Base-by-base conservation (phyloP, 768 basidiomycete species). In the Mycena leptocephala region DNA sequence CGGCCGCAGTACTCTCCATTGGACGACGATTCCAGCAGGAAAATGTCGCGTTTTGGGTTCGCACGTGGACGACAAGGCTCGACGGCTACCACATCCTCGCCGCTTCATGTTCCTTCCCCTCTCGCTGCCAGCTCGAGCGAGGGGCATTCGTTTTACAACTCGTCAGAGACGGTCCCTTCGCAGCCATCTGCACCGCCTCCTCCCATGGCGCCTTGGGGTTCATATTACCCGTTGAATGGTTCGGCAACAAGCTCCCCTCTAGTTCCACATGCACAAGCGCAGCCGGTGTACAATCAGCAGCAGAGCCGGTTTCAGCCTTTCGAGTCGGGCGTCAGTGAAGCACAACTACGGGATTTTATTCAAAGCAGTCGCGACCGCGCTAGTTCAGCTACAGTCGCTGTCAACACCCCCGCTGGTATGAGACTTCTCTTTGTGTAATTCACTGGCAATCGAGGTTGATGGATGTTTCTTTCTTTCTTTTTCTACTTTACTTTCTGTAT, bases 31-130 rank as follows among this genome's bases (percentile, higher is more conserved):
- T 81, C 87, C 5, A 86, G 86, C 58, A 88, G 94, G 78, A 94
- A 93, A 79, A 90, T 95, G 32, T 96, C 95, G 10, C 90, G 95
- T 20, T 96, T 96, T 84, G 94, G 92, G 26, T 96, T 96, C 80
- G 95, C 95, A 20, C 90, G 93, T 28, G 93, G 94, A 28, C 91
- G 91, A 56, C 93, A 92, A 76, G 89, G 89, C 0, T 92, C 94
- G 10, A 89, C 89, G 13, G 79, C 87, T 11, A 82, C 86, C 55
- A 81, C 93, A 5, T 91, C 91, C 20, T 94, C 93, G 14, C 92
- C 93, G 48, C 86, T 89, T 64, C 91, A 91, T 72, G 86, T 87
- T 11, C 79, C 92, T 28, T 91, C 93, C 22, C 91, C 93, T 2
- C 83, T 92, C 51, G 90, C 86, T 65, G 87, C 85, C 53, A 83